These are phyloP conservation scores for Haplosporangium gracile DNA, from an alignment of 192 early-diverging fungal species.

Conservation along the genomic window DNA sequence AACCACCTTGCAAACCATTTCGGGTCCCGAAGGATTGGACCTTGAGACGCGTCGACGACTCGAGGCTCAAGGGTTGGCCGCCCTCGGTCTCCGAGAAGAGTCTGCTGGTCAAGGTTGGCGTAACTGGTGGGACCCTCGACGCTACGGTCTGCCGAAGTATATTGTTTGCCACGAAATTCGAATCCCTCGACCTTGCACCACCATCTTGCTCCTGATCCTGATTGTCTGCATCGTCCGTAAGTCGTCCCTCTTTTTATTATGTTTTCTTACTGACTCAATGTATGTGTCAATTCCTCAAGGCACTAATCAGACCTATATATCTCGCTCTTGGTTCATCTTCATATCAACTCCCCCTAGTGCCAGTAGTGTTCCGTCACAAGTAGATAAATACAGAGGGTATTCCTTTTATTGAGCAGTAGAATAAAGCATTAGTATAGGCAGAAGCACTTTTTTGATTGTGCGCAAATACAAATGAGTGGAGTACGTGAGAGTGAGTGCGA, in stretches of 20 bases:
- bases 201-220: conserved; percentile 14
- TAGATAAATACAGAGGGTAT: conserved; percentile 1
- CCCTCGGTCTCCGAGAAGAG: conserved; percentile 20
- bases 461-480: background rate
- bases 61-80: conserved; percentile 28
- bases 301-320: background rate
- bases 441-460: background rate
- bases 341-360: background rate
- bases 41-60: conserved; percentile 27
- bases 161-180: conserved; percentile 23
- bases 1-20: conserved; percentile 27
- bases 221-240: conserved; percentile 28
- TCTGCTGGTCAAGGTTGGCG: background rate
- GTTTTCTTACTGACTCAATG: background rate
- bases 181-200: conserved; percentile 30
- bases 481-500: background rate
- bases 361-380: conserved; percentile 2
- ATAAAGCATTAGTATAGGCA: background rate
- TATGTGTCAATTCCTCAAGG: background rate
- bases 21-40: conserved; percentile 41
- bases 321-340: background rate
- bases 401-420: background rate
- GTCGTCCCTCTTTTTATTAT: background rate
- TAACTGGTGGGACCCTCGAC: conserved; percentile 37
- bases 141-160: conserved; percentile 41